A percentile compares a stretch with the other conserved stretches of the same genome.
Evolutionary conservation across 495 filamentous ascomycete species (phyloP).

Genomic region (Podospora pseudocomata): DNA sequence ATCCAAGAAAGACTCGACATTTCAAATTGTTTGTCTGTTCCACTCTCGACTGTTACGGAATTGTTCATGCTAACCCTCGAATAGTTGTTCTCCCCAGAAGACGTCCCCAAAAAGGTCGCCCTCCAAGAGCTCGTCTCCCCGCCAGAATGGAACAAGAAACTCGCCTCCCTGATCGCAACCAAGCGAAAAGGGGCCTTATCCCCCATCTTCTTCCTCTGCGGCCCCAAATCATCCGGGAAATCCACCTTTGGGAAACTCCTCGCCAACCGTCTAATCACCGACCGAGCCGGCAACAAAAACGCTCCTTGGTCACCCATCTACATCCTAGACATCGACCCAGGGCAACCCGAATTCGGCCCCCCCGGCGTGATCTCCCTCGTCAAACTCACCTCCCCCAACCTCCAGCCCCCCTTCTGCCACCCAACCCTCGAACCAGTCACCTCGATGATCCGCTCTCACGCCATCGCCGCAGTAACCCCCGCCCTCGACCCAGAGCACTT

Average conservation of each 20-base stretch:
- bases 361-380: constrained; percentile 75
- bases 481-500: constrained; percentile 70
- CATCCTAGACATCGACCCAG: constrained; percentile 78
- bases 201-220: constrained; percentile 60
- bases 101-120: constrained; percentile 40
- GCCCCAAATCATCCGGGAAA: constrained; percentile 81
- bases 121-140: constrained; percentile 61
- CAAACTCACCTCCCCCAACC: constrained; percentile 57
- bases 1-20: constrained; percentile 26
- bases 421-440: constrained; percentile 36
- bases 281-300: constrained; percentile 26
- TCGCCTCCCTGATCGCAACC: constrained; percentile 35
- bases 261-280: constrained; percentile 66
- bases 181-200: constrained; percentile 37
- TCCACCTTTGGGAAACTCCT: constrained; percentile 80
- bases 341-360: constrained; percentile 76
- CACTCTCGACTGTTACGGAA: background rate
- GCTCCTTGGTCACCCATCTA: constrained; percentile 42
- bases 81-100: constrained; percentile 47
- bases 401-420: constrained; percentile 74
- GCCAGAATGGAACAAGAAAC: constrained; percentile 60
- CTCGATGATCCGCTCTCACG: constrained; percentile 56
- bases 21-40: constrained; percentile 35
- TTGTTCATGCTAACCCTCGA: constrained; percentile 16
- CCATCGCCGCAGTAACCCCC: constrained; percentile 67